Percentiles rank a stretch among this genome's conserved stretches.
phyloP scores from a whole-genome alignment of 805 yeast species.

The Wickerhamiella azyma region DNA sequence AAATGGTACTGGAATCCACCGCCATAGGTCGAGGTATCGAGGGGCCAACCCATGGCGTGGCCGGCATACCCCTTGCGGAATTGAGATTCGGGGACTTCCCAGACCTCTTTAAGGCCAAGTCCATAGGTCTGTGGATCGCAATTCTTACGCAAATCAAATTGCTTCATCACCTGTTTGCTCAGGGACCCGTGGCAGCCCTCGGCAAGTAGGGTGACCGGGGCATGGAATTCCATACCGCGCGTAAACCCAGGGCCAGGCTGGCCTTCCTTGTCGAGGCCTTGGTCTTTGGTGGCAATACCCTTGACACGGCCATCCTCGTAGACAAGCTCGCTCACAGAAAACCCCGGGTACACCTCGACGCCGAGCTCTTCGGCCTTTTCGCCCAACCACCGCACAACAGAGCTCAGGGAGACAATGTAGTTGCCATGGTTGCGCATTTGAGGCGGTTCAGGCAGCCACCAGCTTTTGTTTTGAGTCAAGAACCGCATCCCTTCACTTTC shows the following conservation, averaged over 20 bases:
- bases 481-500: constrained; percentile 60
- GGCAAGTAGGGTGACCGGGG: constrained; percentile 77
- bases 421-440: constrained; percentile 75
- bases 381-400: constrained; percentile 66
- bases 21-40: constrained; percentile 63
- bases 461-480: constrained; percentile 43
- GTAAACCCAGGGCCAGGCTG: constrained; percentile 73
- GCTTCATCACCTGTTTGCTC: constrained; percentile 58
- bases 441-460: constrained; percentile 86
- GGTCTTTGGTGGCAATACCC: constrained; percentile 91
- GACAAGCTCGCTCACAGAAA: constrained; percentile 68
- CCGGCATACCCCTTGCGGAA: constrained; percentile 69
- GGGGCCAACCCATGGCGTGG: constrained; percentile 84
- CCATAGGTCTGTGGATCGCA: constrained; percentile 82
- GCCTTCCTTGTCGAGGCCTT: constrained; percentile 70
- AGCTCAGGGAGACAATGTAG: constrained; percentile 71
- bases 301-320: constrained; percentile 50
- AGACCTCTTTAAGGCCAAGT: constrained; percentile 87
- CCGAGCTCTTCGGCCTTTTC: constrained; percentile 89
- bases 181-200: constrained; percentile 99
- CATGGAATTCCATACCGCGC: constrained; percentile 93
- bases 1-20: constrained; percentile 97
- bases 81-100: constrained; percentile 82
- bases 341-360: constrained; percentile 85
- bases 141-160: constrained; percentile 51